A percentile compares a stretch with the other conserved stretches of the same genome.
Conservation (phyloP, 1,284 basidiomycete species). For the Rhodotorula mucilaginosa region DNA sequence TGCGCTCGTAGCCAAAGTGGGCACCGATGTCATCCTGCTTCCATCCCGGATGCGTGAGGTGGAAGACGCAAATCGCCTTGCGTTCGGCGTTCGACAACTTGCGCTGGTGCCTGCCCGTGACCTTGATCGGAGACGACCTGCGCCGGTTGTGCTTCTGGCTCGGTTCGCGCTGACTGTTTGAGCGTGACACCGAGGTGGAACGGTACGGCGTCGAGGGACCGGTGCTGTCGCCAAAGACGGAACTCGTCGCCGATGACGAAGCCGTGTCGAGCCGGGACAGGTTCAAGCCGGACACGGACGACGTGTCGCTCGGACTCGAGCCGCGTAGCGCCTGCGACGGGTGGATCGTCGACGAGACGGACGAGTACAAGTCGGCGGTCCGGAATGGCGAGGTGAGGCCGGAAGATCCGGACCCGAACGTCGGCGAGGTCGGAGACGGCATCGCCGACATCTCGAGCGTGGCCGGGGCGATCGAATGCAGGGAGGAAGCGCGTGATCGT, state of each 20-base stretch:
- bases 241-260: slow-evolving; percentile 27
- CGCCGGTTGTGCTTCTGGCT: slow-evolving; percentile 17
- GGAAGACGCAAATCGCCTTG: slow-evolving; percentile 71
- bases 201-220: slow-evolving; percentile 20
- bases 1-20: slow-evolving; percentile 75
- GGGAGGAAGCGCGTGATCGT: slow-evolving; percentile 24
- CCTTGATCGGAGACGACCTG: slow-evolving; percentile 33
- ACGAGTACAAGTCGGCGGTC: slow-evolving; percentile 8
- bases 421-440: slow-evolving; percentile 18
- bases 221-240: slow-evolving; percentile 21
- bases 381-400: slow-evolving; percentile 35
- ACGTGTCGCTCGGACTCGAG: slow-evolving; percentile 31
- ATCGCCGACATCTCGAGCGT: slow-evolving; percentile 17
- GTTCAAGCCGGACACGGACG: slow-evolving; percentile 23
- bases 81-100: slow-evolving; percentile 70
- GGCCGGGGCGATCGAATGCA: slow-evolving; percentile 13
- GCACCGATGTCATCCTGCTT: slow-evolving; percentile 75
- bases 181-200: slow-evolving; percentile 17
- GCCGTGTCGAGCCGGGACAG: slow-evolving; percentile 24
- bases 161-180: slow-evolving; percentile 14
- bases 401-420: slow-evolving; percentile 15
- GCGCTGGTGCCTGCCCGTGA: slow-evolving; percentile 16
- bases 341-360: slow-evolving; percentile 30
- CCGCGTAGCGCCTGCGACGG: slow-evolving; percentile 29
- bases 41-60: slow-evolving; percentile 52